Evolutionary conservation across 2,329 filamentous ascomycete species (phyloP).

Genomic region (Metarhizium robertsii): DNA sequence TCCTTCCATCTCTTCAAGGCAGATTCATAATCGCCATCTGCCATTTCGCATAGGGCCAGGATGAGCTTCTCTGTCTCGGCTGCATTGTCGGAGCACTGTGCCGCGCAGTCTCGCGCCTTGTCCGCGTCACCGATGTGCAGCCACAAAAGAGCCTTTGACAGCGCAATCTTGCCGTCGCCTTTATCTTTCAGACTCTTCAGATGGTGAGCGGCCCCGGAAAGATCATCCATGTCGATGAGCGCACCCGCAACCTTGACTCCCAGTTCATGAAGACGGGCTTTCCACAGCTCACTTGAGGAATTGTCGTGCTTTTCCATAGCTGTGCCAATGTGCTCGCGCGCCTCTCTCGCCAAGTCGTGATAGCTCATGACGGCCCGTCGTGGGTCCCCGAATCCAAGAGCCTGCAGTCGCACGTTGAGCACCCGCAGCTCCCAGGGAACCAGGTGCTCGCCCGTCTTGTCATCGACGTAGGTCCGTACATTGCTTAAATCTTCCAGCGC

Average conservation of each 20-base stretch:
- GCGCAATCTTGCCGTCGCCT: constrained; percentile 29
- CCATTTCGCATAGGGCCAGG: constrained; percentile 64
- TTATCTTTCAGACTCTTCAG: constrained; percentile 47
- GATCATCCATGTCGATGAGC: constrained; percentile 78
- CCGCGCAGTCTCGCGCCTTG: constrained; percentile 50
- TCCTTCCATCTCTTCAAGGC: constrained; percentile 55
- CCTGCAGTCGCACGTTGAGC: constrained; percentile 73
- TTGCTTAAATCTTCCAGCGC: constrained; percentile 53
- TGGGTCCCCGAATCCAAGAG: constrained; percentile 76
- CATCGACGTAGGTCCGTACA: constrained; percentile 44
- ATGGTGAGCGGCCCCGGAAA: constrained; percentile 69
- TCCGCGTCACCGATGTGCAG: constrained; percentile 70
- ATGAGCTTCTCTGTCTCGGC: constrained; percentile 41
- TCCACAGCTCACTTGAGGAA: constrained; percentile 58
- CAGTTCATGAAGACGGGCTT: constrained; percentile 60
- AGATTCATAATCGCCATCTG: constrained; percentile 60
- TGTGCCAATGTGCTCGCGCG: constrained; percentile 48
- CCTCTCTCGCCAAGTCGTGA: constrained; percentile 78
- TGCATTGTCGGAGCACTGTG: constrained; percentile 13
- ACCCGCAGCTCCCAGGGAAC: constrained; percentile 84
- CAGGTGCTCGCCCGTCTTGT: constrained; percentile 48
- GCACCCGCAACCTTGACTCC: constrained; percentile 59
- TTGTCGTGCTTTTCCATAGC: constrained; percentile 36
- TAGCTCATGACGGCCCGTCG: constrained; percentile 80
- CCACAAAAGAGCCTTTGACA: constrained; percentile 58